These are phyloP conservation scores for Alternaria conjuncta DNA, from an alignment of 2,329 filamentous ascomycete genomes.

Conservation along the genomic window DNA sequence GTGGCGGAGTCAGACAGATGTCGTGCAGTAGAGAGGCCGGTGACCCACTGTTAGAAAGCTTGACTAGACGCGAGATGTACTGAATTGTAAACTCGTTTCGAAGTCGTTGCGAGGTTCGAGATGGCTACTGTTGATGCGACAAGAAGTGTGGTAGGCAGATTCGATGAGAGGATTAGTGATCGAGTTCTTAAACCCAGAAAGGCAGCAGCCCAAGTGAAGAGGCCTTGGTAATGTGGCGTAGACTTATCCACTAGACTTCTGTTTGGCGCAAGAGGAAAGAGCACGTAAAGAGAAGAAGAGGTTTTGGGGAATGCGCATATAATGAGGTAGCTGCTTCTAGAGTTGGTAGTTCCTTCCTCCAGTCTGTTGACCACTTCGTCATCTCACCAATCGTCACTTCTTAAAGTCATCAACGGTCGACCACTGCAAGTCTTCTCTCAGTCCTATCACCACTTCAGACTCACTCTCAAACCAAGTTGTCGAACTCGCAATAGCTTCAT, in stretches of 20 bases:
- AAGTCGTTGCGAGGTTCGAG: background rate
- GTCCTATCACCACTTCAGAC: background rate
- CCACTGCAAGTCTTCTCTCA: background rate
- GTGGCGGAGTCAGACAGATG: background rate
- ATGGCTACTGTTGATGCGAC: background rate
- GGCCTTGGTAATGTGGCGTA: background rate
- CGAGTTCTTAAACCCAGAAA: background rate
- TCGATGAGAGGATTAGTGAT: background rate
- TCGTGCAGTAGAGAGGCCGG: conserved; percentile 5
- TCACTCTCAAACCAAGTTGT: background rate
- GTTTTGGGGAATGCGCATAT: background rate
- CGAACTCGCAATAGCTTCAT: background rate
- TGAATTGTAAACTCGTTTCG: background rate
- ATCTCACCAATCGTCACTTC: background rate
- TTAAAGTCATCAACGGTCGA: background rate
- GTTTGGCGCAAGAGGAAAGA: background rate
- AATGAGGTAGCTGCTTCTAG: background rate
- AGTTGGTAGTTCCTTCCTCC: background rate
- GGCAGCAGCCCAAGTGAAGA: background rate
- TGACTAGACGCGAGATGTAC: background rate
- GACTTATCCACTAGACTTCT: background rate
- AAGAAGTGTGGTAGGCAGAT: background rate
- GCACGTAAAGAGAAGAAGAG: background rate
- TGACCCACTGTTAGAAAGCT: conserved; percentile 2
- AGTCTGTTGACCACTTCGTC: background rate